Evolutionary conservation across 1,284 basidiomycete species (phyloP).

Genomic region (Inonotus hispidus): DNA sequence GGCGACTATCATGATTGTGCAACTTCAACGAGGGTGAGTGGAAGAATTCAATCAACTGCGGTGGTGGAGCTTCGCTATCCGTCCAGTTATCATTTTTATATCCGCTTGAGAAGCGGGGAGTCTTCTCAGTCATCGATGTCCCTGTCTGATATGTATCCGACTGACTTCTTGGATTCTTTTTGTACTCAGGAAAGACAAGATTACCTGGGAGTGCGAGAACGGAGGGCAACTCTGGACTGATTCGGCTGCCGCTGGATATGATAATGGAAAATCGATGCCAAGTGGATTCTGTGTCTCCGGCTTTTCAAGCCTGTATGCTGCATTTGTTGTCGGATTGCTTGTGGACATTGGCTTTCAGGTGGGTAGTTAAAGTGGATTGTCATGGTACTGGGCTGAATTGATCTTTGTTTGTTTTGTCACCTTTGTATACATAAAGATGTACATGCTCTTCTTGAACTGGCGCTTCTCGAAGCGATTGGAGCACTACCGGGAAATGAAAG

Average conservation of each 20-base stretch:
- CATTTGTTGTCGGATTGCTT: conserved; percentile 62
- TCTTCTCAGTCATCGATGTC: conserved; percentile 16
- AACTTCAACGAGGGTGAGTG: conserved; percentile 62
- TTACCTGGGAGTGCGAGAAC: conserved; percentile 72
- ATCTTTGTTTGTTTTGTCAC: neutral
- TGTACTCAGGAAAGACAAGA: conserved; percentile 54
- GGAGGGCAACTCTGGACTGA: conserved; percentile 65
- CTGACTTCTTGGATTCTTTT: conserved; percentile 21
- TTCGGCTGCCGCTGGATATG: conserved; percentile 39
- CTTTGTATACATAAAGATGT: conserved; percentile 42
- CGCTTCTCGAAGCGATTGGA: conserved; percentile 63
- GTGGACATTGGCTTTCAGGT: conserved; percentile 70
- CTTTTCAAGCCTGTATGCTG: conserved; percentile 58
- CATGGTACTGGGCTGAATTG: neutral
- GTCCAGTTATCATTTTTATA: neutral
- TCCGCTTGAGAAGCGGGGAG: conserved; percentile 1
- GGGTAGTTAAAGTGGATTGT: too few species aligned
- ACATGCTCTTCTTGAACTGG: conserved; percentile 72
- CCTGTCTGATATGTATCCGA: conserved; percentile 7
- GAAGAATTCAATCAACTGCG: neutral
- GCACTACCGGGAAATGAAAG: conserved; percentile 60
- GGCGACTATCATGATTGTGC: conserved; percentile 69
- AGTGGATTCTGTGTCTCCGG: conserved; percentile 58
- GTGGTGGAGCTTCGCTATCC: conserved; percentile 18
- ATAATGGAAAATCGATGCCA: conserved; percentile 44